phyloP scores from a whole-genome alignment of 192 early-diverging fungal species.

The Gonapodya prolifera region DNA sequence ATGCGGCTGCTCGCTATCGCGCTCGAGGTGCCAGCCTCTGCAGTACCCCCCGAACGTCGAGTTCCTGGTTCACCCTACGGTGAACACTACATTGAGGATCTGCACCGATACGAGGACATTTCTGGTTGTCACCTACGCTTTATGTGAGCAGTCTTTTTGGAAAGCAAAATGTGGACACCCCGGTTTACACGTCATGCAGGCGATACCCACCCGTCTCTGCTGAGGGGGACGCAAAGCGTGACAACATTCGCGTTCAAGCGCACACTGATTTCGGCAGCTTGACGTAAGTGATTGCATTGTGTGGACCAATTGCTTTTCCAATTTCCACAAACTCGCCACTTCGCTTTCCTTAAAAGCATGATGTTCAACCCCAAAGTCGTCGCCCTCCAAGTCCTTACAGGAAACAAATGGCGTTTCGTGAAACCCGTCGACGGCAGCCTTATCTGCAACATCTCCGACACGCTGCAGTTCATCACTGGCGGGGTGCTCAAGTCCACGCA shows the following conservation, averaged over 20 bases:
- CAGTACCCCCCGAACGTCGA: too few species aligned
- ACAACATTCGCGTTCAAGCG: neutral
- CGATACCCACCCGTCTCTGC: neutral
- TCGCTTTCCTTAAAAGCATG: too few species aligned
- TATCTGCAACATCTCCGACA: neutral
- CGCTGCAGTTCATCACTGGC: constrained; percentile 1
- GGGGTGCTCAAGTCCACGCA: neutral
- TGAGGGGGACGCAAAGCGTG: neutral
- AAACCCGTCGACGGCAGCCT: neutral
- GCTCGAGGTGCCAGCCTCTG: neutral
- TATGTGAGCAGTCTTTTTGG: neutral
- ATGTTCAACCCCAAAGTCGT: neutral
- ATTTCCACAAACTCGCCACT: too few species aligned
- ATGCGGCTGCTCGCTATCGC: neutral
- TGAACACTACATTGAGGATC: too few species aligned
- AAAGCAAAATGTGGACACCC: neutral
- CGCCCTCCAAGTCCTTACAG: neutral
- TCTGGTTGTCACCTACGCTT: neutral
- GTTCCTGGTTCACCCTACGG: too few species aligned
- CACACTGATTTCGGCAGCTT: neutral
- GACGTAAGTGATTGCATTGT: too few species aligned
- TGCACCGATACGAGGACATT: too few species aligned
- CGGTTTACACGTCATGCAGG: neutral
- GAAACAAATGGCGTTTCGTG: neutral
- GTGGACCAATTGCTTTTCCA: too few species aligned